A percentile compares a stretch with the other conserved stretches of the same genome.
These are phyloP conservation scores for Zygosaccharomyces pseudobailii DNA, from an alignment of 1,139 yeast species.

Conservation along the genomic window DNA sequence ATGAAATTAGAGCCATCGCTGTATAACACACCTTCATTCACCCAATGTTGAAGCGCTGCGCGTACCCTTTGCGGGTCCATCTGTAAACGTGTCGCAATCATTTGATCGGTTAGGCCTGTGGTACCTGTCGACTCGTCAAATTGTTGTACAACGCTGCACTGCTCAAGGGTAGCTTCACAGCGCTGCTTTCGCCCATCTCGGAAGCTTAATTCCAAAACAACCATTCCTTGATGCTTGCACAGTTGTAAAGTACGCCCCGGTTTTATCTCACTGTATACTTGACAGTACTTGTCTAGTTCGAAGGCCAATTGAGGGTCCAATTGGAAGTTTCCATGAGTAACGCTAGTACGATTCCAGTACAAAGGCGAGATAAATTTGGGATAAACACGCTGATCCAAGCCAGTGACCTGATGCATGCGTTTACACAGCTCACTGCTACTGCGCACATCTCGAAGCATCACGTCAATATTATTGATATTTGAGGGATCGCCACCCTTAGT, in stretches of 20 bases:
- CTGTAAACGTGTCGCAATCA: conserved; percentile 30
- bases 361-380: conserved; percentile 29
- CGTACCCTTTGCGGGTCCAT: conserved; percentile 30
- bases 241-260: conserved; percentile 57
- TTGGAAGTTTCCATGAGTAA: conserved; percentile 4
- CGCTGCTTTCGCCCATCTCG: conserved; percentile 38
- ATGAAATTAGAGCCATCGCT: conserved; percentile 14
- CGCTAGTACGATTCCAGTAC: conserved; percentile 25
- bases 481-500: conserved; percentile 14
- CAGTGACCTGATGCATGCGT: conserved; percentile 24
- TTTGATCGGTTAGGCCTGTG: conserved; percentile 27
- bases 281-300: conserved; percentile 43
- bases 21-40: conserved; percentile 43
- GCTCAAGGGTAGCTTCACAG: conserved; percentile 60
- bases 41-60: conserved; percentile 54
- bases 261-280: conserved; percentile 41
- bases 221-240: conserved; percentile 59
- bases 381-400: conserved; percentile 14
- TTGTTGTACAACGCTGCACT: conserved; percentile 58
- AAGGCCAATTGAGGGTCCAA: conserved; percentile 11
- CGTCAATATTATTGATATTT: conserved; percentile 66
- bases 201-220: conserved; percentile 53
- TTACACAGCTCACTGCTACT: conserved; percentile 45
- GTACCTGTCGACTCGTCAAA: conserved; percentile 41
- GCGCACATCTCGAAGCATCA: conserved; percentile 78